phyloP scores from a whole-genome alignment of 495 filamentous ascomycete genomes.

The Xylaria venustula region DNA sequence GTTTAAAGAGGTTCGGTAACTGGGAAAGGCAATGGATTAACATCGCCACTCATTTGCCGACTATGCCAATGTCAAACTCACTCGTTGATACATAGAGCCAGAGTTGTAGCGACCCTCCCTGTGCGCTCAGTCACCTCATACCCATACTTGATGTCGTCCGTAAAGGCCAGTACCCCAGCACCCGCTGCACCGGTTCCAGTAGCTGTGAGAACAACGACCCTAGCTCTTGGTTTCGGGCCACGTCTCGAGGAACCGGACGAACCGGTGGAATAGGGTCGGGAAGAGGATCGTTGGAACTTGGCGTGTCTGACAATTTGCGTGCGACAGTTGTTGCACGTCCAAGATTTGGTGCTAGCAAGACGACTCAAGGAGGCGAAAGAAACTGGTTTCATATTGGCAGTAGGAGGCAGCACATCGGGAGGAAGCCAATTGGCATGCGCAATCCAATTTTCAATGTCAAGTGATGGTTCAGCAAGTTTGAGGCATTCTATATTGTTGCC shows the following conservation, averaged over 20 bases:
- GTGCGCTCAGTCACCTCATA: conserved; percentile 75
- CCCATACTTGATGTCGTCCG: conserved; percentile 68
- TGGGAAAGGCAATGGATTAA: conserved; percentile 30
- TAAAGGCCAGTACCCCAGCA: conserved; percentile 62
- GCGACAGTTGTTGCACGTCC: conserved; percentile 47
- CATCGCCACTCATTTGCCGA: neutral
- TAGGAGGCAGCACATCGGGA: conserved; percentile 3
- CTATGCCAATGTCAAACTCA: conserved; percentile 46
- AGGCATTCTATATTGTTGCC: conserved; percentile 7
- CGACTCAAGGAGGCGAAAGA: conserved; percentile 28
- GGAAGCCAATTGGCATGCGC: neutral
- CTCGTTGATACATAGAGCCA: conserved; percentile 88
- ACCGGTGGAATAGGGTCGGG: conserved; percentile 31
- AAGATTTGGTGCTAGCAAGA: conserved; percentile 28
- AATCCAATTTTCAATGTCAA: neutral
- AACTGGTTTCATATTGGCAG: conserved; percentile 31
- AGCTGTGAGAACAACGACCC: conserved; percentile 32
- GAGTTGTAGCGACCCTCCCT: conserved; percentile 70
- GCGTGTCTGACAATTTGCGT: conserved; percentile 25
- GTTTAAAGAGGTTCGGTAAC: conserved; percentile 81
- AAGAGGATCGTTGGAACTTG: conserved; percentile 25
- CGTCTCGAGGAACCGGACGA: conserved; percentile 21
- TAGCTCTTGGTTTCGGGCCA: conserved; percentile 15
- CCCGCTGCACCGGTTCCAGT: conserved; percentile 54
- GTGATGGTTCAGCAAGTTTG: neutral